Conservation (phyloP, 2,329 filamentous ascomycete species). For the Hymenoscyphus repandus region DNA sequence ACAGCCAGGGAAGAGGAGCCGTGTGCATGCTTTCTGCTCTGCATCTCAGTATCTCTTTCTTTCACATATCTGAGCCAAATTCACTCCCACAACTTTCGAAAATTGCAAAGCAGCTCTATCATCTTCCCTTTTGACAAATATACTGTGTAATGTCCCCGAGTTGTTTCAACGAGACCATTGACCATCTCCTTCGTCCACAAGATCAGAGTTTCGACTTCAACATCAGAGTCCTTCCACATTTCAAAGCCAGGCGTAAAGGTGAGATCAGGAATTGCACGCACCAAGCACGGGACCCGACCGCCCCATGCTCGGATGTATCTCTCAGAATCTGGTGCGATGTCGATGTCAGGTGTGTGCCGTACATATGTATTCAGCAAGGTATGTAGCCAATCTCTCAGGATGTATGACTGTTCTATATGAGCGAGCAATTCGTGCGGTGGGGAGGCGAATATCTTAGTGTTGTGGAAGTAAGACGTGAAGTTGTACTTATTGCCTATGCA, state of each 20-base stretch:
- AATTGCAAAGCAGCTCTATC: conserved; percentile 15
- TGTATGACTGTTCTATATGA: conserved; percentile 22
- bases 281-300: conserved; percentile 11
- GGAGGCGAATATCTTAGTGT: conserved; percentile 16
- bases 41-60: neutral
- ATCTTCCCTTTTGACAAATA: conserved; percentile 8
- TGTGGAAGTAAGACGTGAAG: conserved; percentile 28
- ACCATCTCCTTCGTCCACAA: conserved; percentile 15
- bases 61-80: conserved; percentile 11
- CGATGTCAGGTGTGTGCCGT: conserved; percentile 12
- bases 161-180: conserved; percentile 12
- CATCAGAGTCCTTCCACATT: neutral
- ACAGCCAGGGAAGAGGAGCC: too few species aligned
- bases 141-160: conserved; percentile 1
- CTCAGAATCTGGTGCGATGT: conserved; percentile 7
- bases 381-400: conserved; percentile 20
- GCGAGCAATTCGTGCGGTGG: conserved; percentile 23
- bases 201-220: conserved; percentile 8
- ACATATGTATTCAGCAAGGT: conserved; percentile 20
- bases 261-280: conserved; percentile 9
- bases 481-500: conserved; percentile 24
- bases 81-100: conserved; percentile 18
- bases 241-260: conserved; percentile 2
- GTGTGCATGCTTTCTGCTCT: too few species aligned
- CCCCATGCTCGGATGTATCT: conserved; percentile 14